Evolutionary conservation across 1,284 basidiomycete genomes (phyloP), one percentile per base, ranked within the genome.

Genomic region (Erythrobasidium hasegawianum): DNA sequence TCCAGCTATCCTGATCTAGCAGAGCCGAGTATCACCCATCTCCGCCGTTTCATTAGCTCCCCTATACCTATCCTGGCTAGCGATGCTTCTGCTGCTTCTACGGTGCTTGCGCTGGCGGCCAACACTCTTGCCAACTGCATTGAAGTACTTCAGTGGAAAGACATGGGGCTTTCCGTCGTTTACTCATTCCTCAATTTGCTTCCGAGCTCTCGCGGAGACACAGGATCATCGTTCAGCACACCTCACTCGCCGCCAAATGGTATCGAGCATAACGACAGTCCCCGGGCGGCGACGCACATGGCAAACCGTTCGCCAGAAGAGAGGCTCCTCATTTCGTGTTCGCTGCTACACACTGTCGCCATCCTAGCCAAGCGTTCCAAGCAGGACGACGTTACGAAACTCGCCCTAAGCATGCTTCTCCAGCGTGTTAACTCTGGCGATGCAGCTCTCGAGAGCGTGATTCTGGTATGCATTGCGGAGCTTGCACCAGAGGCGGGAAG

Each of bases 161-260:
- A 95, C 76, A 83, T 94, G 53, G 84, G 93, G 73, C 87, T 94
- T 82, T 96, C 93, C 1, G 92, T 92, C 71, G 89, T 96, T 85
- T 97, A 97, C 77, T 94, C 92, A 9, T 83, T 97, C 14, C 82
- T 97, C 68, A 97, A 97, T 75, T 89, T 90, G 74, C 87, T 97
- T 64, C 85, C 87, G 1, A 85, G 85, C 40, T 88, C 86, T 16
- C 89, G 84, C 79, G 87, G 87, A 77, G 90, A 86, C 61, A 70
- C 13, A 70, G 71, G 69, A 16, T 65, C 70, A 0, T 70, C 73
- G 57, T 71, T 53, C 26, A 83, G 43, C 64, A 70, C 16, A 74
- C 73, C 24, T 72, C 72, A n/a, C 67, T 69, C 13, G 73, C 72
- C 11, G 70, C 87, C 26, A 16, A 53, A 53, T 53, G 50, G 50